A percentile compares a stretch with the other conserved stretches of the same genome.
These are phyloP conservation scores for Podila epigama DNA, from an alignment of 192 early-diverging fungal species.

Conservation along the genomic window DNA sequence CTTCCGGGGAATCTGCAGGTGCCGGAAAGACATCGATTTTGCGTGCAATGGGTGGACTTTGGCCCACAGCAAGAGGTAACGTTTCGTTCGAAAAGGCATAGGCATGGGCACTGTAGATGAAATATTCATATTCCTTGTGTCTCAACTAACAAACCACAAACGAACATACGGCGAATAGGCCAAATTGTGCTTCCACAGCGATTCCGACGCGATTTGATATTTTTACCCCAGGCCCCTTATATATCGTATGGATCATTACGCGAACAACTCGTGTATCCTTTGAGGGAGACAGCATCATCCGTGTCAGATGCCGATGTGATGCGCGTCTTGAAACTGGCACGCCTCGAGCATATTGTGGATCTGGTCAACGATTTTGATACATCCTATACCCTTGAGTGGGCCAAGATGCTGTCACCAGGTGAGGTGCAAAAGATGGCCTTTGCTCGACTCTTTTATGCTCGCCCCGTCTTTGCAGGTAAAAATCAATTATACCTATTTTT, in stretches of 20 bases:
- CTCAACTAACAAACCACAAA: slow-evolving; percentile 72
- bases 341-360: slow-evolving; percentile 49
- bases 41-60: slow-evolving; percentile 79
- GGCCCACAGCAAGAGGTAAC: slow-evolving; percentile 64
- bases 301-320: slow-evolving; percentile 57
- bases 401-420: slow-evolving; percentile 75
- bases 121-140: slow-evolving; percentile 18
- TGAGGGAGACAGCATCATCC: slow-evolving; percentile 13
- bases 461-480: slow-evolving; percentile 77
- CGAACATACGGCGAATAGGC: no score
- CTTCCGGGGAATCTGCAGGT: slow-evolving; percentile 19
- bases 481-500: background rate
- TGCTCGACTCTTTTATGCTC: slow-evolving; percentile 71
- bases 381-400: slow-evolving; percentile 63
- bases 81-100: slow-evolving; percentile 29
- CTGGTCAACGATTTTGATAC: slow-evolving; percentile 53
- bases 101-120: background rate
- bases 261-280: slow-evolving; percentile 23
- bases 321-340: slow-evolving; percentile 36
- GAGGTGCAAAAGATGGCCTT: slow-evolving; percentile 78
- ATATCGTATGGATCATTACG: slow-evolving; percentile 20
- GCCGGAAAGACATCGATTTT: slow-evolving; percentile 86
- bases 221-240: slow-evolving; percentile 27
- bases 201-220: slow-evolving; percentile 34
- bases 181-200: slow-evolving; percentile 63